phyloP scores from a whole-genome alignment of 495 filamentous ascomycete species.

The Penicillium ochrochloron region DNA sequence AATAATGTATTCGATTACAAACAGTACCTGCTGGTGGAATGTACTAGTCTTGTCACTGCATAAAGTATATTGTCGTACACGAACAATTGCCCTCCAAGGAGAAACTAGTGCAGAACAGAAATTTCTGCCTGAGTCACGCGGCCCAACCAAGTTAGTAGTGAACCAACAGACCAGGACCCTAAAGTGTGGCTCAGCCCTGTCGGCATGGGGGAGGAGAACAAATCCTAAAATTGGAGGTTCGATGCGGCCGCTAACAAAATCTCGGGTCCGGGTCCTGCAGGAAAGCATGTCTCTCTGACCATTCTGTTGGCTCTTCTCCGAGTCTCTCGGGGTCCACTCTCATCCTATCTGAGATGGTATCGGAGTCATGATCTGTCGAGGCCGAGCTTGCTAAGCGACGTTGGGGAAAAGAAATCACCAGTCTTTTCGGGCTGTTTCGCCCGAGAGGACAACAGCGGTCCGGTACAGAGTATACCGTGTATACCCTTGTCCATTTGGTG shows the following conservation, averaged over 20 bases:
- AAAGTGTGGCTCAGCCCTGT: slow-evolving; percentile 37
- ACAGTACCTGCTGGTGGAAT: neutral
- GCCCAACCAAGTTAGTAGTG: neutral
- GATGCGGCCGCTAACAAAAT: slow-evolving; percentile 14
- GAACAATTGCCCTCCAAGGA: neutral
- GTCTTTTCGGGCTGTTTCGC: slow-evolving; percentile 1
- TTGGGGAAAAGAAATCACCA: neutral
- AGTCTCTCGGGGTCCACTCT: neutral
- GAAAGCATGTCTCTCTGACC: neutral
- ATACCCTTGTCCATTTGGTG: neutral
- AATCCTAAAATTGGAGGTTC: slow-evolving; percentile 27
- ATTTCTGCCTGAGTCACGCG: slow-evolving; percentile 18
- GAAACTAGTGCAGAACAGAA: neutral
- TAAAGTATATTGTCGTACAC: neutral
- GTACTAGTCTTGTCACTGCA: neutral
- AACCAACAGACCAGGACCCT: neutral
- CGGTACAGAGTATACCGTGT: neutral
- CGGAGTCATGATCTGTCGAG: slow-evolving; percentile 2
- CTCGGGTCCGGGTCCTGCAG: neutral
- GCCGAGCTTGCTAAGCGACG: slow-evolving; percentile 5
- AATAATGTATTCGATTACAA: neutral
- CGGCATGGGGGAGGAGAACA: slow-evolving; percentile 1
- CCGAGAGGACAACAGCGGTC: neutral
- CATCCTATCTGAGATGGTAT: neutral
- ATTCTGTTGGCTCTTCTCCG: neutral